Base-by-base conservation (phyloP, 345 rosid species). In the Citropsis articulata region DNA sequence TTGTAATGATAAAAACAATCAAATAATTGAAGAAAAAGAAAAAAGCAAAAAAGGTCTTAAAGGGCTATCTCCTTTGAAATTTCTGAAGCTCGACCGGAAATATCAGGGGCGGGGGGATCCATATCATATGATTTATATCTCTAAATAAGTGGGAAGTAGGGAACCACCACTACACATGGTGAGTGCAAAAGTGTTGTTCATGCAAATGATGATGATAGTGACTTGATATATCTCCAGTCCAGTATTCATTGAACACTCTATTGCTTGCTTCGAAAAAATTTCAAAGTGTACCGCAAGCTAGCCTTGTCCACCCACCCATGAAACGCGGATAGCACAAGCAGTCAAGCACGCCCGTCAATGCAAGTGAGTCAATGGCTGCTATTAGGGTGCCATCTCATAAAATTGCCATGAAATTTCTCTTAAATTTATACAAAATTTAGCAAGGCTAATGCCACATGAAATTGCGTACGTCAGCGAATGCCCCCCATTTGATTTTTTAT, bases 91-190 rank as follows among this genome's bases (percentile, higher is more conserved):
- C 50, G 50, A 45, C 1, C 71, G 55, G 66, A 66, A 66, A 72
- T 31, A 67, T 50, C 77, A 73, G 70, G 70, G 71, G 64, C 57
- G 10, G 73, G 57, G 57, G 22, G n/a, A 53, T 53, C 57, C 57
- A 53, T 53, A 53, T 53, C 50, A 33, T 22, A 48, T 66, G 9
- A 35, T 66, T 76, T 53, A 18, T 42, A 36, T 28, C 65, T 36
- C 71, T 70, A 45, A 57, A 30, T 48, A 74, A 83, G 83, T 83
- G 86, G 79, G 73, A 74, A 70, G 79, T 69, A 40, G 79, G 83
- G 79, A 75, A 77, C 86, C 81, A 60, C 80, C 82, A 83, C 66
- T 66, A 73, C 45, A 73, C 24, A 64, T 31, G 42, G 65, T 76
- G 61, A 59, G 71, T 75, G 78, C 72, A 53, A 22, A 66, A 76